Base-by-base conservation (phyloP, 75 land plant genomes). In the Selaginella tamariscina region DNA sequence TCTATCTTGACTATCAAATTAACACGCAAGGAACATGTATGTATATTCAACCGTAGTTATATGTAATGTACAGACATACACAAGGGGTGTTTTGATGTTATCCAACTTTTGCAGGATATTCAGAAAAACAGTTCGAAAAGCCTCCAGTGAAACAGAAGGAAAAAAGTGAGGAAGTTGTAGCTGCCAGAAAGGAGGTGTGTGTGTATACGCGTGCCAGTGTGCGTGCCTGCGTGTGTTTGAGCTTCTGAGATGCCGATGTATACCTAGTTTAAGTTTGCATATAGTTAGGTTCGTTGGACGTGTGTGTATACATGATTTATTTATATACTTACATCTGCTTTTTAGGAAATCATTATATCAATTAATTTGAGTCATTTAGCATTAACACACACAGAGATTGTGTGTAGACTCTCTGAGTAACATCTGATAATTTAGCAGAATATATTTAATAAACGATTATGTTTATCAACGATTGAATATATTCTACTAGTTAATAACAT, bases 161-260 rank as follows among this genome's bases (percentile, higher is more conserved):
- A 32, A 59, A 71, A 18, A 68, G 73, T 59, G 81, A 73, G 32
- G 77, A 78, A 32, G 57, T 77, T 39, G 11, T 30, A 69, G 85
- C 78, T 56, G 78, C 79, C 32, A 78, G 33, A 56, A 75, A 79
- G 49, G 81, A 82, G 91, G 91, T 86, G 69, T 29, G 31, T 56
- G 72, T 9, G 69, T 32, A n/a, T n/a, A n/a, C n/a, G n/a, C n/a
- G n/a, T 31, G 67, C 13, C 5, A 30, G 24, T 70, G 71, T 1
- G n/a, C 23, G 21, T 11, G 30, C 22, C 68, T 64, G 28, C 30
- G 30, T 67, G 29, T 9, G 13, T 64, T 26, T 20, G 32, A 72
- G 56, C 24, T 27, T n/a, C 31, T 55, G 32, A 33, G 28, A 56
- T 29, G 27, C 0, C 70, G 62, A 24, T 32, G 65, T 24, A 56